Evolutionary conservation across 176 grass and related monocot genomes (phyloP).

Genomic region (Eleusine indica): DNA sequence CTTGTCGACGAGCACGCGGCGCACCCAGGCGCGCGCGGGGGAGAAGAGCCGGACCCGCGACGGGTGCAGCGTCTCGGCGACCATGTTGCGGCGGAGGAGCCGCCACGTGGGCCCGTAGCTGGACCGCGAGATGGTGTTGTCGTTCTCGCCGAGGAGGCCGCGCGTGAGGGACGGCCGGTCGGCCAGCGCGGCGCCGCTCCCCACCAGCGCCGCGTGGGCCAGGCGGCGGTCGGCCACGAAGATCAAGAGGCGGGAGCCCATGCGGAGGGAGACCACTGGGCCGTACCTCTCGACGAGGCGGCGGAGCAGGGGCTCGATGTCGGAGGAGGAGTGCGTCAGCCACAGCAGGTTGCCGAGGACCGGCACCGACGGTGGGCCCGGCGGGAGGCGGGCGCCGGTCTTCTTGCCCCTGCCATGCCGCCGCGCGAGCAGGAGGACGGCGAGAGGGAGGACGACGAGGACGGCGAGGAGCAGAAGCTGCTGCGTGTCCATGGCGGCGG

Average conservation of each 20-base stretch:
- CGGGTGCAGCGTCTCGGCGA: slow-evolving; percentile 55
- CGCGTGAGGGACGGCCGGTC: slow-evolving; percentile 19
- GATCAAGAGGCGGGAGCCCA: slow-evolving; percentile 33
- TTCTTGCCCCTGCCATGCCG: slow-evolving; percentile 6
- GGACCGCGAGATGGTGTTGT: slow-evolving; percentile 44
- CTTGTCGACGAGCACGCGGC: slow-evolving; percentile 39
- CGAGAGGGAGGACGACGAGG: slow-evolving; percentile 31
- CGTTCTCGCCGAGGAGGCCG: slow-evolving; percentile 26
- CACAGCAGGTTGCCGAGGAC: slow-evolving; percentile 51
- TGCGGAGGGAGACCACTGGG: slow-evolving; percentile 49
- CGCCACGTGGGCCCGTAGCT: slow-evolving; percentile 59
- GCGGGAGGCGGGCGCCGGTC: slow-evolving; percentile 39
- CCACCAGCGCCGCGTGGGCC: slow-evolving; percentile 61
- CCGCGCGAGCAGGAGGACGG: slow-evolving; percentile 1
- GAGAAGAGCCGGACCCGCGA: slow-evolving; percentile 47
- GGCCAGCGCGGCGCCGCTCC: slow-evolving; percentile 45
- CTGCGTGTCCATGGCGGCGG: no score
- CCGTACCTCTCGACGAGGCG: slow-evolving; percentile 46
- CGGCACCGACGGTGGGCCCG: slow-evolving; percentile 52
- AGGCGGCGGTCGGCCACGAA: slow-evolving; percentile 54
- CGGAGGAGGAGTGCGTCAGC: slow-evolving; percentile 25
- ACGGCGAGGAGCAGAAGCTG: slow-evolving; percentile 15
- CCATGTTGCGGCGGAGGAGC: slow-evolving; percentile 62
- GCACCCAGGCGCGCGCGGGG: slow-evolving; percentile 47
- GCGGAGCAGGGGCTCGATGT: slow-evolving; percentile 43